A percentile compares a stretch with the other conserved stretches of the same genome.
These are phyloP conservation scores for Suillus bovinus DNA, from an alignment of 768 basidiomycete species.

Conservation along the genomic window DNA sequence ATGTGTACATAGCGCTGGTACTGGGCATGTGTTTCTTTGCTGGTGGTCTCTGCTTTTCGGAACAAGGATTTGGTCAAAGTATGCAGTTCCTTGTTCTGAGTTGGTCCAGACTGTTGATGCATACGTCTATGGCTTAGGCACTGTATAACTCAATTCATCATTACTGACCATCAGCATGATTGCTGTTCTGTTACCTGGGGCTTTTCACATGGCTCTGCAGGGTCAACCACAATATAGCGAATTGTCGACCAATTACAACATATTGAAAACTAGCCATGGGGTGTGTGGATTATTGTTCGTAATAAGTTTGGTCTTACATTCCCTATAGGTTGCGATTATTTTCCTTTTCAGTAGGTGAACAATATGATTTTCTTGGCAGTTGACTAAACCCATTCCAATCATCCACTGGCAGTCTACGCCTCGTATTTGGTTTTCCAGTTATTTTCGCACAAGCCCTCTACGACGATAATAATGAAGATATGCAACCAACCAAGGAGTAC, in stretches of 20 bases:
- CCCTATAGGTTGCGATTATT: constrained; percentile 65
- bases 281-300: constrained; percentile 39
- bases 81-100: constrained; percentile 22
- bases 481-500: constrained; percentile 41
- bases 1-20: constrained; percentile 64
- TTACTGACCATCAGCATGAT: constrained; percentile 76
- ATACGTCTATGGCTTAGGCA: constrained; percentile 40
- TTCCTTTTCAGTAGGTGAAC: constrained; percentile 67
- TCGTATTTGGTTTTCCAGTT: constrained; percentile 79
- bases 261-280: constrained; percentile 76
- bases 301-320: background rate
- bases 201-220: constrained; percentile 49
- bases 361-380: background rate
- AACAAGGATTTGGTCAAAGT: constrained; percentile 79
- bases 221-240: constrained; percentile 18
- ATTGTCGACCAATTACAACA: constrained; percentile 40
- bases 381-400: background rate
- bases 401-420: constrained; percentile 64
- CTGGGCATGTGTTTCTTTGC: constrained; percentile 87
- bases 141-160: constrained; percentile 73
- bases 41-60: constrained; percentile 74
- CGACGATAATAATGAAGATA: constrained; percentile 43
- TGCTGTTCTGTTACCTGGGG: constrained; percentile 74
- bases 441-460: constrained; percentile 81
- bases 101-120: background rate